Evolutionary conservation across 768 basidiomycete genomes (phyloP), one percentile per base, ranked within the genome.

Genomic region (Lyophyllum atratum): DNA sequence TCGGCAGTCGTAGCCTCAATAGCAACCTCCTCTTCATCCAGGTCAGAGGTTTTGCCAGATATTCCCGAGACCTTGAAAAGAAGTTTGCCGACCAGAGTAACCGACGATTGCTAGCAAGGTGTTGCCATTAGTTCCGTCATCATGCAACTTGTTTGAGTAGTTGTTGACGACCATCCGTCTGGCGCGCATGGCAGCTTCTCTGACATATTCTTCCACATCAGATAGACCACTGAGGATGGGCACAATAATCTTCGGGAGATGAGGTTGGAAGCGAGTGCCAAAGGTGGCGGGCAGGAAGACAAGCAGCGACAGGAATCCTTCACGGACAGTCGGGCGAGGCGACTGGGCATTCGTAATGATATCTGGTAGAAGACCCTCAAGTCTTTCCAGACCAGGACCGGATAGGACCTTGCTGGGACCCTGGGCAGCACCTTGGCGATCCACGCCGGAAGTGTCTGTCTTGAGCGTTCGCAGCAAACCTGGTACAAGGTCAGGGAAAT

Each of bases 1-100:
- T 98, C 96, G 0, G 84, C 85, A 15, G 82, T 77, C 0, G 75
- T 78, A 12, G 79, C 84, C 55, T 92, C 93, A 8, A 79, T 85
- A 34, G 77, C 74, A 10, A 78, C 80, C 31, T 89, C 90, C 22
- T 89, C 90, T 40, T 92, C 94, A 45, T 88, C 91, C 4, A 75
- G 72, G 55, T 92, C 84, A 37, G 91, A 86, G 42, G 83, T 81
- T 72, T 98, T 98, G 49, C 87, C 92, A 56, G 90, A 89, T 66
- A 99, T 97, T 49, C 97, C 97, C 17, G 95, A 93, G 11, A 98
- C 88, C 70, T 95, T 93, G 89, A 98, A 99, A 11, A 98, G 75
- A 2, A 98, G 76, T 70, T 98, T 96, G 59, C 97, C 97, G 37
- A 98, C 92, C 58, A 98, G 85, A 2, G 94, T 93, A 66, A 98